Conservation (phyloP, 2,329 filamentous ascomycete species). For the Tricladium varicosporioides region DNA sequence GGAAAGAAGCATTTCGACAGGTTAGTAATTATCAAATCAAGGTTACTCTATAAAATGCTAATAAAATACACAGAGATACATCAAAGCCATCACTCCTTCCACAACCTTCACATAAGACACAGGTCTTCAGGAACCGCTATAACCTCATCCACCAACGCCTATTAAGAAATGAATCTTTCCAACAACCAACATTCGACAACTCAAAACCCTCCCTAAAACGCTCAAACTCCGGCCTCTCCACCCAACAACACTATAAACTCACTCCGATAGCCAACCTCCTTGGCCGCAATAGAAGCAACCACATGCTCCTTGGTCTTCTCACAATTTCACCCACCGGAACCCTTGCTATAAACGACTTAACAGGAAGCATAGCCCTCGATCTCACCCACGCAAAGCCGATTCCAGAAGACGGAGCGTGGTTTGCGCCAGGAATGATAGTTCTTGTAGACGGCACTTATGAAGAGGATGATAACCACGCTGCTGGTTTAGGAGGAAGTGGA, state of each 20-base stretch:
- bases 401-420: slow-evolving; percentile 85
- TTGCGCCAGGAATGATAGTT: slow-evolving; percentile 93
- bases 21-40: slow-evolving; percentile 42
- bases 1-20: slow-evolving; percentile 88
- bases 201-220: slow-evolving; percentile 54
- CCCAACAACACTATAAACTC: slow-evolving; percentile 75
- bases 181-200: slow-evolving; percentile 71
- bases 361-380: slow-evolving; percentile 83
- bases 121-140: slow-evolving; percentile 85
- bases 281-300: slow-evolving; percentile 78
- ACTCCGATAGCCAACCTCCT: slow-evolving; percentile 77
- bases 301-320: slow-evolving; percentile 84
- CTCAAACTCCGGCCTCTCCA: slow-evolving; percentile 53
- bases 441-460: slow-evolving; percentile 95
- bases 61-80: slow-evolving; percentile 45
- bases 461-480: slow-evolving; percentile 75
- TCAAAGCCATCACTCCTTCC: slow-evolving; percentile 72
- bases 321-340: slow-evolving; percentile 77
- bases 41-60: neutral
- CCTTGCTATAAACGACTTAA: slow-evolving; percentile 80
- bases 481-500: slow-evolving; percentile 70
- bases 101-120: slow-evolving; percentile 75
- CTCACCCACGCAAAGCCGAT: slow-evolving; percentile 77
- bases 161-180: slow-evolving; percentile 89
- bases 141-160: slow-evolving; percentile 90